Percentiles rank a stretch among this genome's conserved stretches.
Evolutionary conservation across 1,139 yeast genomes (phyloP).

Genomic region (Arxiozyma bovina): DNA sequence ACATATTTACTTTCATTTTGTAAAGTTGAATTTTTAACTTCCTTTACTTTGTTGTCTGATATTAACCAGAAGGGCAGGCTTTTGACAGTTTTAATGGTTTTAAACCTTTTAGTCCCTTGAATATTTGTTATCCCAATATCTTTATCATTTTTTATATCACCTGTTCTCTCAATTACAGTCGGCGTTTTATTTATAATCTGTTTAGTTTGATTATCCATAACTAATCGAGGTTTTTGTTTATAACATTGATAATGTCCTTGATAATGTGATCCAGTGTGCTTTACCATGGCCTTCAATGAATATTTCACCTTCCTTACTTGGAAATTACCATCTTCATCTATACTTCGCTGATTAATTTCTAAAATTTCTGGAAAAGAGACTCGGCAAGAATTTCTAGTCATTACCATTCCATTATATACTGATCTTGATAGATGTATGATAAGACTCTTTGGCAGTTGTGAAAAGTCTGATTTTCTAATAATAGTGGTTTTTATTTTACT

Average conservation of each 20-base stretch:
- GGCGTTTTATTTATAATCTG: slow-evolving; percentile 30
- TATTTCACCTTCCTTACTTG: slow-evolving; percentile 34
- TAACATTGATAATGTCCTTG: slow-evolving; percentile 87
- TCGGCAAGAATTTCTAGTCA: slow-evolving; percentile 67
- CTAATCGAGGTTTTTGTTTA: slow-evolving; percentile 56
- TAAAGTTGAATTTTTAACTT: slow-evolving; percentile 52
- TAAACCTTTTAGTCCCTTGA: slow-evolving; percentile 13
- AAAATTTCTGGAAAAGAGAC: slow-evolving; percentile 57
- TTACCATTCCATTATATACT: slow-evolving; percentile 58
- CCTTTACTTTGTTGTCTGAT: slow-evolving; percentile 65
- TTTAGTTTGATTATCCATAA: slow-evolving; percentile 37
- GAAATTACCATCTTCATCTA: slow-evolving; percentile 21
- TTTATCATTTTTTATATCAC: neutral
- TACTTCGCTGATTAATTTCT: slow-evolving; percentile 36
- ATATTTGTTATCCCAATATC: neutral
- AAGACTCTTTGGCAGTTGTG: slow-evolving; percentile 60
- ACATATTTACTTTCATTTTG: slow-evolving; percentile 64
- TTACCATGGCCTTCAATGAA: slow-evolving; percentile 58
- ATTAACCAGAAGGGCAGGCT: slow-evolving; percentile 78
- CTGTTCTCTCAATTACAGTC: neutral
- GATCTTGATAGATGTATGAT: slow-evolving; percentile 80
- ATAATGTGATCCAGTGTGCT: slow-evolving; percentile 83
- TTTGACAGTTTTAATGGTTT: slow-evolving; percentile 43
- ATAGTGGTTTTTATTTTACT: slow-evolving; percentile 52
- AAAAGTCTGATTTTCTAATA: slow-evolving; percentile 51